Evolutionary conservation across 805 yeast species (phyloP), one percentile per base, ranked within the genome.

Genomic region (Kregervanrija pseudodelftensis): DNA sequence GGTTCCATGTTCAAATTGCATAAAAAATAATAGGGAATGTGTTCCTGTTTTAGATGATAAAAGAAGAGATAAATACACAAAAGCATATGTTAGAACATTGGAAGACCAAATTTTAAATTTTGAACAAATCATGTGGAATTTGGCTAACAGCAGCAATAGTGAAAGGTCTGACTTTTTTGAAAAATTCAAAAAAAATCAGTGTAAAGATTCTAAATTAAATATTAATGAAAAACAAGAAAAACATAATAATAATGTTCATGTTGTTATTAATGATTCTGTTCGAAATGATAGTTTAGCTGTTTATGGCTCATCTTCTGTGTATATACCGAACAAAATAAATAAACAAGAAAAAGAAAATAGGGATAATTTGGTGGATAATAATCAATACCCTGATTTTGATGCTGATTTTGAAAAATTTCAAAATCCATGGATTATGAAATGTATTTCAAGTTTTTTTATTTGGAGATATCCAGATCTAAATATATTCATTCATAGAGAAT

Each of bases 401-500:
- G 30, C 16, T 12, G 44, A 41, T 30, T 43, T 43, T 33, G 38
- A 43, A 36, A 16, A 34, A 9, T 43, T 43, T 17, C 46, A 43
- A 10, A 28, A 28, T 8, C 42, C 42, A 1, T 35, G 35, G 12
- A 43, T 43, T 17, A 11, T 43, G 10, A 36, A 36, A 14, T 43
- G 35, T 16, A 42, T 48, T 13, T 45, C 50, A 2, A 39, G 37
- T 15, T 45, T 48, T 30, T 48, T 48, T 11, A 31, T 35, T 22
- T 48, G 50, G 50, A 39, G 40, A 36, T 48, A 48, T 30, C 41
- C 44, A 17, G 47, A 46, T 11, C 30, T 41, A n/a, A 30, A 63
- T 53, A 68, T 76, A 62, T 79, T 77, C 51, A 72, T 79, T 28
- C 80, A 77, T 52, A 61, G 85, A 49, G 85, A 79, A 52, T 75